Base-by-base conservation (phyloP, 73 alveolate genomes). In the Paramecium biaurelia region DNA sequence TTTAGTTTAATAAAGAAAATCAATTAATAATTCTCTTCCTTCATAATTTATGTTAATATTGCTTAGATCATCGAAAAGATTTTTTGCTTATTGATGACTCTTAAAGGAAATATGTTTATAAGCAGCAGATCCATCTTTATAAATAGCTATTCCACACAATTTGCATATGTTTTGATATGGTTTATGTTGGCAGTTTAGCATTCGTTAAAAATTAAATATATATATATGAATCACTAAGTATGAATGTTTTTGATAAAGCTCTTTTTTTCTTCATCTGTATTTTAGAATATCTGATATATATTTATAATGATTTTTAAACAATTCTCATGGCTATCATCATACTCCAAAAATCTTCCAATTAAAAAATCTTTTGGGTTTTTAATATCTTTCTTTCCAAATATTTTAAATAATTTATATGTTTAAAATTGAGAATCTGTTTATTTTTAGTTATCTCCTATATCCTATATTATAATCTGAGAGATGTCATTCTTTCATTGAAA, bases 101-200 rank as follows among this genome's bases (percentile, higher is more conserved):
- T 63, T 63, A 32, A 63, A 63, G 11, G 20, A 32, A 30, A 32
- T 63, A 63, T 63, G 84, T 63, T 63, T 63, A 32, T 63, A 63
- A 63, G 84, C 84, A 30, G 26, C 12, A 30, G 84, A 30, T 30
- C 84, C 45, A 32, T 63, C 45, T 30, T 26, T 10, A 32, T 63
- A 63, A 32, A n/a, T 63, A 23, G 45, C 49, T 24, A 63, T 63
- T 63, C 84, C 84, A 63, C 84, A 63, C 5, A 23, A 63, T 63
- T 63, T 63, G 45, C 84, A 63, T 7, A 63, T 32, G 41, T 15
- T 32, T 30, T 63, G 1, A 26, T 30, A 7, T 26, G 84, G 30
- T 63, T 63, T 63, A 63, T 63, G 84, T 26, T 26, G 45, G 84
- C 84, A 63, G 24, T 63, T 63, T 30, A 63, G 84, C 84, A 63